Percentiles rank a stretch among this genome's conserved stretches.
Evolutionary conservation across 768 basidiomycete species (phyloP).

Genomic region (Megacollybia marginata): DNA sequence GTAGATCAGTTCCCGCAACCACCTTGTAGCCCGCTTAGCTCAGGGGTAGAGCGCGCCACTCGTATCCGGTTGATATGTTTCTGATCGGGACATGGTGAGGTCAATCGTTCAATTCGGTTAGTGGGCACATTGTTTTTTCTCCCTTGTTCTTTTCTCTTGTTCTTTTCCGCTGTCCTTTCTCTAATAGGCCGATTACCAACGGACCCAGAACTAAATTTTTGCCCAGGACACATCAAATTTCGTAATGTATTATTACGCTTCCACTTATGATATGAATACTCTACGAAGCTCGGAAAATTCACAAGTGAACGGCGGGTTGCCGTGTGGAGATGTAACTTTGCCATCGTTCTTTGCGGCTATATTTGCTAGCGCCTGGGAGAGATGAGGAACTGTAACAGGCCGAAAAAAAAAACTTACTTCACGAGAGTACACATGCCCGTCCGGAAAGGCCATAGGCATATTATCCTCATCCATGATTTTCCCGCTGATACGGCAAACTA

Average conservation of each 20-base stretch:
- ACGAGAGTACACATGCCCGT: slow-evolving; percentile 89
- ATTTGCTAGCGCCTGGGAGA: slow-evolving; percentile 68
- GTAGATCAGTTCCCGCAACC: too few relatives aligned
- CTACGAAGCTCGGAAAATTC: slow-evolving; percentile 66
- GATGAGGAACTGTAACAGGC: background rate
- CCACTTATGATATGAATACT: slow-evolving; percentile 83
- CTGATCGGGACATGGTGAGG: slow-evolving; percentile 23
- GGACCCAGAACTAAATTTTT: too few relatives aligned
- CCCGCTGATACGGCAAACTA: slow-evolving; percentile 87
- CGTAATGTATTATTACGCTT: too few relatives aligned
- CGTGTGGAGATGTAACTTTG: slow-evolving; percentile 77
- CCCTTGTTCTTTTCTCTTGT: too few relatives aligned
- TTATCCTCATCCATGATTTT: slow-evolving; percentile 95
- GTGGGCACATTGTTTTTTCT: slow-evolving; percentile 22
- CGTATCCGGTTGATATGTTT: slow-evolving; percentile 33
- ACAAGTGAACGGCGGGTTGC: slow-evolving; percentile 37
- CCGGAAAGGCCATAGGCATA: slow-evolving; percentile 85
- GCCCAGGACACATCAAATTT: too few relatives aligned
- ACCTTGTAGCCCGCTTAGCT: slow-evolving; percentile 40
- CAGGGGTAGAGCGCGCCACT: slow-evolving; percentile 59
- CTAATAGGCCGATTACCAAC: too few relatives aligned
- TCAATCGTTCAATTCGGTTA: slow-evolving; percentile 34
- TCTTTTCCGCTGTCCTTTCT: too few relatives aligned
- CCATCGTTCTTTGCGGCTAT: slow-evolving; percentile 81
- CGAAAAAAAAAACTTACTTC: slow-evolving; percentile 47